phyloP scores from a whole-genome alignment of 2,329 filamentous ascomycete species.

The Colletotrichum gigasporum region DNA sequence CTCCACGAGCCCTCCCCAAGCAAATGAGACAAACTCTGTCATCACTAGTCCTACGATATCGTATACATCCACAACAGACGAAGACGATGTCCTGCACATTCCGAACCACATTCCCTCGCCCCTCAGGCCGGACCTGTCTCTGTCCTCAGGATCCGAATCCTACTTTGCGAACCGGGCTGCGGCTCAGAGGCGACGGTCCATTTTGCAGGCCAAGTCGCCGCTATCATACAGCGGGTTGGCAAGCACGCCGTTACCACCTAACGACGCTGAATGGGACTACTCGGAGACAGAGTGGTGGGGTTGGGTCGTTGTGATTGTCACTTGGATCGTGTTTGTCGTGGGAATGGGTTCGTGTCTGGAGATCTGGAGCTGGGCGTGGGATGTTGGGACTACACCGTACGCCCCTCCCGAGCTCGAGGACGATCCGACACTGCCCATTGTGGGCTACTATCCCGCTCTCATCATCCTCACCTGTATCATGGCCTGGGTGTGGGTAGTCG shows the following conservation, averaged over 20 bases:
- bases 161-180: slow-evolving; percentile 63
- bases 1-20: slow-evolving; percentile 34
- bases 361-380: slow-evolving; percentile 99
- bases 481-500: slow-evolving; percentile 98
- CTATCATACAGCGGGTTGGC: slow-evolving; percentile 65
- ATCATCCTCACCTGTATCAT: slow-evolving; percentile 94
- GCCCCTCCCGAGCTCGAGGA: slow-evolving; percentile 95
- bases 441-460: slow-evolving; percentile 95
- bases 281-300: slow-evolving; percentile 98
- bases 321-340: slow-evolving; percentile 95
- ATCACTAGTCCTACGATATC: slow-evolving; percentile 64
- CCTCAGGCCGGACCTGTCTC: slow-evolving; percentile 50
- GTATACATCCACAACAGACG: slow-evolving; percentile 79
- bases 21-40: slow-evolving; percentile 24
- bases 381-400: slow-evolving; percentile 95
- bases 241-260: slow-evolving; percentile 54
- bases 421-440: slow-evolving; percentile 92
- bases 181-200: slow-evolving; percentile 58
- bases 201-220: slow-evolving; percentile 67
- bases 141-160: slow-evolving; percentile 69
- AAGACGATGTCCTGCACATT: slow-evolving; percentile 80
- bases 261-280: slow-evolving; percentile 81
- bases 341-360: slow-evolving; percentile 96
- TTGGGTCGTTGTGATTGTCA: slow-evolving; percentile 89
- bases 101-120: slow-evolving; percentile 55